Percentiles rank a stretch among this genome's conserved stretches.
Conservation (phyloP, 495 filamentous ascomycete species). For the Aspergillus haitiensis region DNA sequence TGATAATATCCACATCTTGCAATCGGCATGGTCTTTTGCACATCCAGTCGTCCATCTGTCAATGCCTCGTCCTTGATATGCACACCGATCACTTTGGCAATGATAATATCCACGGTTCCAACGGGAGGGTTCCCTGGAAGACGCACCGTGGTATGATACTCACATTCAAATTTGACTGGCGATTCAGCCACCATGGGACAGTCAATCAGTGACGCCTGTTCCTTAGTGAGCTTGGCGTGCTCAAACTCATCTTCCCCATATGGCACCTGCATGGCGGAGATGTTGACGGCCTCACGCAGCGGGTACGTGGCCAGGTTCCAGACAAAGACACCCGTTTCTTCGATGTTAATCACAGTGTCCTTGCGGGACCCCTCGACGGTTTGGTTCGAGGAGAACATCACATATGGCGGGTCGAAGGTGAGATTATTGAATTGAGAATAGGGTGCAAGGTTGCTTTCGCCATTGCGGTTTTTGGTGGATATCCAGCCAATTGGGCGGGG, state of each 20-base stretch:
- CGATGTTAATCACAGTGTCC: constrained; percentile 55
- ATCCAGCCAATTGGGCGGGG: constrained; percentile 52
- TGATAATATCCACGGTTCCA: constrained; percentile 55
- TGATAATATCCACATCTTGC: constrained; percentile 61
- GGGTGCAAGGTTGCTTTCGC: constrained; percentile 52
- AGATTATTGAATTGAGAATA: constrained; percentile 62
- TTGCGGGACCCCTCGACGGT: constrained; percentile 43
- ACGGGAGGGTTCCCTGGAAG: constrained; percentile 55
- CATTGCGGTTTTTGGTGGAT: constrained; percentile 35
- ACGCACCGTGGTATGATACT: constrained; percentile 51
- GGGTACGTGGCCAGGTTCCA: constrained; percentile 60
- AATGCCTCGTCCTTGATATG: constrained; percentile 55
- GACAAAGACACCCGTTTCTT: constrained; percentile 53
- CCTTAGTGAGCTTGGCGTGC: constrained; percentile 47
- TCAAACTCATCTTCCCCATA: constrained; percentile 56
- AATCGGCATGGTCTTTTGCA: constrained; percentile 55
- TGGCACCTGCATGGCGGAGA: constrained; percentile 44
- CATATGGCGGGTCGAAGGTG: constrained; percentile 59
- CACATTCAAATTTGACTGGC: constrained; percentile 59
- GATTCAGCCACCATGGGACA: constrained; percentile 52
- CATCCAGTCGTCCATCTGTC: constrained; percentile 52
- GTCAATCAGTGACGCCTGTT: constrained; percentile 36
- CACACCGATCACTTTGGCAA: constrained; percentile 56
- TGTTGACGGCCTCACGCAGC: constrained; percentile 53
- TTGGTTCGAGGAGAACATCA: constrained; percentile 58